Percentiles rank a stretch among this genome's conserved stretches.
These are phyloP conservation scores for Plasmodium adleri DNA, from an alignment of 169 alveolate species.

Conservation along the genomic window DNA sequence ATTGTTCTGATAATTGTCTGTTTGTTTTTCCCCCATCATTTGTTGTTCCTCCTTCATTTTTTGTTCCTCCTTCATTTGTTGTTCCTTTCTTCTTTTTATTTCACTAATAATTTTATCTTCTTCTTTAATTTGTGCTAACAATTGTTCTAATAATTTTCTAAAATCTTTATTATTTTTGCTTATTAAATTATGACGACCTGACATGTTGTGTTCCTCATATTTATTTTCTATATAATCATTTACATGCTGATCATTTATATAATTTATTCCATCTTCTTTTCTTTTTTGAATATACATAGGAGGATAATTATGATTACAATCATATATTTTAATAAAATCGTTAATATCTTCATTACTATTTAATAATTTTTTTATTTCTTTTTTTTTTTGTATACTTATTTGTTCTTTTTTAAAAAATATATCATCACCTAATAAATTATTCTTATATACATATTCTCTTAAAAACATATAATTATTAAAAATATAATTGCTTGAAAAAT, in stretches of 20 bases:
- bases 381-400: slow-evolving; percentile 1
- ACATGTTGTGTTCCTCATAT: background rate
- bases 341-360: slow-evolving; percentile 31
- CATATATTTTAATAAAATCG: slow-evolving; percentile 42
- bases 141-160: slow-evolving; percentile 26
- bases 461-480: slow-evolving; percentile 34
- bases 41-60: background rate
- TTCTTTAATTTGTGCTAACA: slow-evolving; percentile 31
- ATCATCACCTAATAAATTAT: slow-evolving; percentile 42
- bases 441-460: slow-evolving; percentile 49
- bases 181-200: background rate
- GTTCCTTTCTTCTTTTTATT: background rate
- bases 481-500: slow-evolving; percentile 34
- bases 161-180: slow-evolving; percentile 11
- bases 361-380: slow-evolving; percentile 10
- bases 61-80: background rate
- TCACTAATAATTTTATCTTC: slow-evolving; percentile 13
- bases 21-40: background rate
- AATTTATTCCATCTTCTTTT: background rate
- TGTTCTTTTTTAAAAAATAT: slow-evolving; percentile 60
- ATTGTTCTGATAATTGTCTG: background rate
- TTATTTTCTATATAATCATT: too few relatives aligned
- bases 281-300: slow-evolving; percentile 43
- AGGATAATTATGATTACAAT: slow-evolving; percentile 27
- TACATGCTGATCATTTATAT: background rate